A percentile compares a stretch with the other conserved stretches of the same genome.
These are phyloP conservation scores for Zygoascus meyerae DNA, from an alignment of 1,139 yeast genomes.

Conservation along the genomic window DNA sequence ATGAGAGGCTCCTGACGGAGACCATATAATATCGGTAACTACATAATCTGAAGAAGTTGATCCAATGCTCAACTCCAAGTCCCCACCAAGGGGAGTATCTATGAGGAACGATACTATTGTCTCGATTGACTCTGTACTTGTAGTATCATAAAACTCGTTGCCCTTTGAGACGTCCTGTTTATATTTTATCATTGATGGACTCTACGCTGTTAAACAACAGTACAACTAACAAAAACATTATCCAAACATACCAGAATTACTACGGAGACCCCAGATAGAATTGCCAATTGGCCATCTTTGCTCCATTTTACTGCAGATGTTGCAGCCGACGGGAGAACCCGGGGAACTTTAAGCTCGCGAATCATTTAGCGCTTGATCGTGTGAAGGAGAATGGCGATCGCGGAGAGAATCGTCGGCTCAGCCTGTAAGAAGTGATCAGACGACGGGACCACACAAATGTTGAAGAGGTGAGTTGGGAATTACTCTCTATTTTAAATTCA, in stretches of 20 bases:
- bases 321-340: slow-evolving; percentile 17
- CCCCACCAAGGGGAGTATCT: slow-evolving; percentile 12
- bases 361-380: slow-evolving; percentile 12
- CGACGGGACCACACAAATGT: background rate
- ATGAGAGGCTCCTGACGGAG: slow-evolving; percentile 22
- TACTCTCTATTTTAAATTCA: background rate
- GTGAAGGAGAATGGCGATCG: background rate
- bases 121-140: slow-evolving; percentile 17
- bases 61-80: slow-evolving; percentile 17
- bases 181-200: slow-evolving; percentile 11
- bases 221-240: background rate
- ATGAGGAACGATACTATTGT: slow-evolving; percentile 2
- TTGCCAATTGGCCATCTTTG: slow-evolving; percentile 23
- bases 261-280: slow-evolving; percentile 16
- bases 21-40: slow-evolving; percentile 22
- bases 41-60: slow-evolving; percentile 17
- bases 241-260: slow-evolving; percentile 16
- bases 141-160: slow-evolving; percentile 16
- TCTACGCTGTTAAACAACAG: background rate
- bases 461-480: background rate
- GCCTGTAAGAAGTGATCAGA: background rate
- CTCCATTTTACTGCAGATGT: slow-evolving; percentile 24
- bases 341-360: slow-evolving; percentile 20
- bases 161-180: slow-evolving; percentile 10
- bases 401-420: background rate